Conservation (phyloP, 768 basidiomycete genomes). For the Tylopilus balloui region DNA sequence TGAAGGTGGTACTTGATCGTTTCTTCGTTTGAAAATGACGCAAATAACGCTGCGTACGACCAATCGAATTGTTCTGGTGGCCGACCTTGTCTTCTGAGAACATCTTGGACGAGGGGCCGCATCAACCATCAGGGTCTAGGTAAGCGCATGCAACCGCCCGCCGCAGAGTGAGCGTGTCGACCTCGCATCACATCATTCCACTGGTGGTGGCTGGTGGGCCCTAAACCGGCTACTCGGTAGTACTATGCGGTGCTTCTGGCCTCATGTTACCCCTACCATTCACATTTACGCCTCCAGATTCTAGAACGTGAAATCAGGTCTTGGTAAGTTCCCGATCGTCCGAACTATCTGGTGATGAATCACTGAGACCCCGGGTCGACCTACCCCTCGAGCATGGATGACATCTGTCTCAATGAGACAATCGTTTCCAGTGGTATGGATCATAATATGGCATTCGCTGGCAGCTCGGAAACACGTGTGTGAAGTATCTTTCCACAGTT, state of each 20-base stretch:
- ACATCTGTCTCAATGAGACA: neutral
- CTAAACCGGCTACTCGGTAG: slow-evolving; percentile 16
- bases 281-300: slow-evolving; percentile 22
- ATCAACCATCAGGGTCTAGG: slow-evolving; percentile 11
- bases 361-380: slow-evolving; percentile 19
- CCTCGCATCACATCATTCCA: slow-evolving; percentile 13
- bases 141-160: slow-evolving; percentile 12
- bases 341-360: slow-evolving; percentile 11
- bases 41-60: slow-evolving; percentile 9
- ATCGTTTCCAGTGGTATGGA: neutral
- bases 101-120: slow-evolving; percentile 5
- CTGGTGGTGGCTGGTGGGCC: slow-evolving; percentile 14
- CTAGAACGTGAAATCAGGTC: slow-evolving; percentile 21
- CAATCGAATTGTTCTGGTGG: slow-evolving; percentile 7
- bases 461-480: slow-evolving; percentile 5
- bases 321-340: slow-evolving; percentile 20
- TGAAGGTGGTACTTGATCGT: slow-evolving; percentile 15
- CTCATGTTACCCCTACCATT: slow-evolving; percentile 27
- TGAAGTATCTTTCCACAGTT: neutral
- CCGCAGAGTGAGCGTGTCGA: slow-evolving; percentile 13
- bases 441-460: neutral
- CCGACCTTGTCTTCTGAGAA: slow-evolving; percentile 12
- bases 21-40: slow-evolving; percentile 8
- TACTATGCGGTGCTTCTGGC: slow-evolving; percentile 22
- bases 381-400: neutral